These are phyloP conservation scores for Xylaria multiplex DNA, from an alignment of 2,329 filamentous ascomycete genomes.

Conservation along the genomic window DNA sequence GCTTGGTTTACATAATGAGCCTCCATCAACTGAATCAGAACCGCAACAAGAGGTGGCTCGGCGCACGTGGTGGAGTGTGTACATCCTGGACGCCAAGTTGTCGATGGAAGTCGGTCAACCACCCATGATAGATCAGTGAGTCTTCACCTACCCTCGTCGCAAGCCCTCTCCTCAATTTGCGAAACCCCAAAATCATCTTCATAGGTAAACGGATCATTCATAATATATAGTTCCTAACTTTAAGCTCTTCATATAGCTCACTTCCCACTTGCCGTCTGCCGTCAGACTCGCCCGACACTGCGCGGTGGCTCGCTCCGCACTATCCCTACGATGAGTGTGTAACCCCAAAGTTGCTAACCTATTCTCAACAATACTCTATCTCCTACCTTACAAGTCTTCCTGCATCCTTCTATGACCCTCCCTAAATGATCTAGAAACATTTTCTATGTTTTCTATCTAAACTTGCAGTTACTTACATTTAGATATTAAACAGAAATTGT, in stretches of 20 bases:
- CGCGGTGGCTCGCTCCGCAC: slow-evolving; percentile 31
- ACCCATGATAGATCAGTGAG: slow-evolving; percentile 26
- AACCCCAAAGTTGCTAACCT: too few relatives aligned
- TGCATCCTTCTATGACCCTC: too few relatives aligned
- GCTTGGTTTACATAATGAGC: slow-evolving; percentile 33
- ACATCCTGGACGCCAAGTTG: slow-evolving; percentile 35
- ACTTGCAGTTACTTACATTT: too few relatives aligned
- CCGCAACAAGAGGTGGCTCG: slow-evolving; percentile 31
- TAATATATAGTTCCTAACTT: too few relatives aligned
- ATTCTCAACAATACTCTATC: too few relatives aligned
- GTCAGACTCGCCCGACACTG: slow-evolving; percentile 22
- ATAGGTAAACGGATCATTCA: too few relatives aligned
- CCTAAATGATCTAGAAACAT: too few relatives aligned
- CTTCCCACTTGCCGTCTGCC: slow-evolving; percentile 22
- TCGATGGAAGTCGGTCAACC: slow-evolving; percentile 37
- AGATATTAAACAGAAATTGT: slow-evolving; percentile 6
- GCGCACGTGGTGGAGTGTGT: slow-evolving; percentile 39
- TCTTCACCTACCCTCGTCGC: too few relatives aligned
- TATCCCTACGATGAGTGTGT: slow-evolving; percentile 25
- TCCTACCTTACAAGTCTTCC: too few relatives aligned
- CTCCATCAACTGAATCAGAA: slow-evolving; percentile 14
- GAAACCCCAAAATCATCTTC: too few relatives aligned
- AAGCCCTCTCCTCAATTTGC: too few relatives aligned
- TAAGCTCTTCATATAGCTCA: slow-evolving; percentile 10
- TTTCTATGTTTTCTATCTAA: too few relatives aligned